Evolutionary conservation across 768 basidiomycete species (phyloP).

Genomic region (Suillus ampliporus): DNA sequence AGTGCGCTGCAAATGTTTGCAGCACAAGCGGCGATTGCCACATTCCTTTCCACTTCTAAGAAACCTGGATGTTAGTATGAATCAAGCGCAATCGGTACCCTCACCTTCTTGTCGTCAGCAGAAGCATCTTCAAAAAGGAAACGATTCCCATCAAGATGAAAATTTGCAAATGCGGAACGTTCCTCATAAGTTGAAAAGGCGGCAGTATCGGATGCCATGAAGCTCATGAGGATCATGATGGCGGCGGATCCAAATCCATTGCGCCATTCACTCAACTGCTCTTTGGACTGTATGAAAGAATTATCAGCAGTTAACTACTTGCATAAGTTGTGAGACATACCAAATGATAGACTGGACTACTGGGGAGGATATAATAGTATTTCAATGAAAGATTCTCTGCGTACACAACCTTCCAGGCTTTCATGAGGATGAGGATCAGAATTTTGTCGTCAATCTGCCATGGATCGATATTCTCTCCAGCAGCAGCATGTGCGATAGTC

Average conservation of each 20-base stretch:
- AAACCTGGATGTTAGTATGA: neutral
- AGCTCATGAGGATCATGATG: neutral
- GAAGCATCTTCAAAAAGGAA: constrained; percentile 3
- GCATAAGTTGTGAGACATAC: neutral
- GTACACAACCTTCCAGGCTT: constrained; percentile 14
- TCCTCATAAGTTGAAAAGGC: neutral
- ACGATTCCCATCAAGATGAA: neutral
- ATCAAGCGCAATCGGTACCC: neutral
- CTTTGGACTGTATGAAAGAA: constrained; percentile 2
- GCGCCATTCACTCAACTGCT: neutral
- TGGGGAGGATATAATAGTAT: too few relatives aligned
- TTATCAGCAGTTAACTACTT: neutral
- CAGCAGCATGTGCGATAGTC: constrained; percentile 2
- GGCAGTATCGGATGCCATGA: neutral
- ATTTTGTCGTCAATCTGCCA: neutral
- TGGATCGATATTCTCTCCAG: constrained; percentile 1
- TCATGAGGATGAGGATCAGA: neutral
- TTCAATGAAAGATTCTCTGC: constrained; percentile 6
- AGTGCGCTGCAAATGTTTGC: constrained; percentile 2
- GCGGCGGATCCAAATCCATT: neutral
- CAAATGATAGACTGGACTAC: neutral
- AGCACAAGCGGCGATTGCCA: constrained; percentile 5
- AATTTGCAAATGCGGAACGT: neutral
- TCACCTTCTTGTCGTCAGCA: neutral
- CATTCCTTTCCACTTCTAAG: constrained; percentile 20